These are phyloP conservation scores for Pseudophaeomoniella oleicola DNA, from an alignment of 2,329 filamentous ascomycete genomes.

Conservation along the genomic window DNA sequence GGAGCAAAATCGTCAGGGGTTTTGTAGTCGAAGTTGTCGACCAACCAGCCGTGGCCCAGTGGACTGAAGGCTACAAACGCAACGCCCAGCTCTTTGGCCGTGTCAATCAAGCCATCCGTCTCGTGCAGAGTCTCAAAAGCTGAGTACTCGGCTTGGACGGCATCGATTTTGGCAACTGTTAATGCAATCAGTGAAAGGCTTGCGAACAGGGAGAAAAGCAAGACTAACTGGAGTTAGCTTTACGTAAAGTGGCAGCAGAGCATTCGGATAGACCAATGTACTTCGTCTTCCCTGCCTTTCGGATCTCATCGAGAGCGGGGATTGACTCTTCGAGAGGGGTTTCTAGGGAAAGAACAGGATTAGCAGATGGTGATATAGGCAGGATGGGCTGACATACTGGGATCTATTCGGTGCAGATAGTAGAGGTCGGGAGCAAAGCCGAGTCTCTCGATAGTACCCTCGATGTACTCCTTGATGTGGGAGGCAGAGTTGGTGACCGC, in stretches of 20 bases:
- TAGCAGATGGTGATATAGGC: too few species aligned
- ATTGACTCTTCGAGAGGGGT: slow-evolving; percentile 26
- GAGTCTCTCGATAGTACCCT: slow-evolving; percentile 31
- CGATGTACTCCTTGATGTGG: slow-evolving; percentile 25
- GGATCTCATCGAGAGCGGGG: slow-evolving; percentile 26
- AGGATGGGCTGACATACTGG: too few species aligned
- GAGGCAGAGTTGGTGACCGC: slow-evolving; percentile 24
- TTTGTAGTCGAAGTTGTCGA: slow-evolving; percentile 24
- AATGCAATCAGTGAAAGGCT: too few species aligned
- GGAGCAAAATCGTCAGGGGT: slow-evolving; percentile 21
- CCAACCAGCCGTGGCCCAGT: slow-evolving; percentile 29
- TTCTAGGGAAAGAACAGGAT: too few species aligned
- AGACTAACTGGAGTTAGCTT: slow-evolving; percentile 33
- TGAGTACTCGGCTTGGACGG: slow-evolving; percentile 39
- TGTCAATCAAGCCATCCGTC: slow-evolving; percentile 13
- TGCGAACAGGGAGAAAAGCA: too few species aligned
- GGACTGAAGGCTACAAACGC: slow-evolving; percentile 28
- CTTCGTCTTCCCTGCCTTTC: slow-evolving; percentile 38
- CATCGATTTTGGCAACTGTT: too few species aligned
- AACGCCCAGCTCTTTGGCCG: slow-evolving; percentile 19
- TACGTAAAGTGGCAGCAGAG: slow-evolving; percentile 32
- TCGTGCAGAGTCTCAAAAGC: slow-evolving; percentile 37
- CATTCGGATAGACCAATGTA: slow-evolving; percentile 38
- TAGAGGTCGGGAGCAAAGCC: too few species aligned
- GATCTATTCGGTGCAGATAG: slow-evolving; percentile 30